Percentiles rank a stretch among this genome's conserved stretches.
These are phyloP conservation scores for Pisolithus marmoratus DNA, from an alignment of 768 basidiomycete species.

Conservation along the genomic window DNA sequence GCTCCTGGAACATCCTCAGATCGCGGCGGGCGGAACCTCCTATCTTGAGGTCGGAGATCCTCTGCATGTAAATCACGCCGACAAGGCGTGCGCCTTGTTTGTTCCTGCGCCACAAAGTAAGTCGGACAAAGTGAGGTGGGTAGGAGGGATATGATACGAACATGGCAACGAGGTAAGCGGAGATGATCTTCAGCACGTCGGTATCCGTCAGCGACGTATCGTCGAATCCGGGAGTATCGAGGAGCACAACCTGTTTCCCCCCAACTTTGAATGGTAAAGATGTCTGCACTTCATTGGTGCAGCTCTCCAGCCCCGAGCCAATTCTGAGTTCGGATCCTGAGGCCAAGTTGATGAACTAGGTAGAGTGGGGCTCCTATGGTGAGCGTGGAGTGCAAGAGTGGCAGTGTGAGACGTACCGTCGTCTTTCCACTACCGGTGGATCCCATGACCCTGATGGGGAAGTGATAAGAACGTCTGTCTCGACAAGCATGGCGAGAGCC, in stretches of 20 bases:
- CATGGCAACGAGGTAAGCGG: conserved; percentile 32
- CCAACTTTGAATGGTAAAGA: conserved; percentile 20
- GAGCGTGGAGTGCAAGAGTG: not conserved
- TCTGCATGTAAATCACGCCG: conserved; percentile 50
- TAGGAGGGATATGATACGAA: conserved; percentile 9
- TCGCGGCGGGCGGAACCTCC: conserved; percentile 43
- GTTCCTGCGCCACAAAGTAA: conserved; percentile 16
- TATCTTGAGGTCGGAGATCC: conserved; percentile 45
- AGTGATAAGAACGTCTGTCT: conserved; percentile 17
- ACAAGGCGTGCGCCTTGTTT: conserved; percentile 34
- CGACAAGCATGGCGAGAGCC: not conserved
- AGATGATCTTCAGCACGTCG: conserved; percentile 47
- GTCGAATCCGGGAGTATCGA: conserved; percentile 64
- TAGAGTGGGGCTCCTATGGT: not conserved
- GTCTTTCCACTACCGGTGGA: conserved; percentile 32
- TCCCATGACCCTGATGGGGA: conserved; percentile 27
- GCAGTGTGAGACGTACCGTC: conserved; percentile 17
- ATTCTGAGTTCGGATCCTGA: conserved; percentile 28
- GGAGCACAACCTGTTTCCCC: conserved; percentile 38
- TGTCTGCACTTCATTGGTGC: conserved; percentile 29
- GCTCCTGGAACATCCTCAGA: conserved; percentile 45
- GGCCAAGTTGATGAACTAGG: conserved; percentile 33
- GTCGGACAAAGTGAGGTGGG: not conserved
- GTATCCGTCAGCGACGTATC: conserved; percentile 46
- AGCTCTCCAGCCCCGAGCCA: conserved; percentile 31